phyloP scores from a whole-genome alignment of 164 flowering plant species.

The Aristolochia fimbriata region DNA sequence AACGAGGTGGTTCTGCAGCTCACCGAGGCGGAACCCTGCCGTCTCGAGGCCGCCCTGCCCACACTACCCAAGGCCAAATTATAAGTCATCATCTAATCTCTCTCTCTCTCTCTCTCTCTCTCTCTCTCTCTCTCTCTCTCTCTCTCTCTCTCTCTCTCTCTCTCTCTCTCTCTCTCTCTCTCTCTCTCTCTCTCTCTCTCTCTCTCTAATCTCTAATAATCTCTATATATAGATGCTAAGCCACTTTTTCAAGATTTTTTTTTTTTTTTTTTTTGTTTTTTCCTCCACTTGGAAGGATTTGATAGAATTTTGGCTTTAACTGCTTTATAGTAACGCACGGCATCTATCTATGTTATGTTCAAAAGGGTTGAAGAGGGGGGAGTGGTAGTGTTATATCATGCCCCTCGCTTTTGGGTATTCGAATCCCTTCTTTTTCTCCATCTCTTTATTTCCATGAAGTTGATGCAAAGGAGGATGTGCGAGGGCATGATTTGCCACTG shows the following conservation, averaged over 20 bases:
- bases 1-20: slow-evolving; percentile 79
- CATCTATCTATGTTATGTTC: slow-evolving; percentile 24
- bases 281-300: slow-evolving; percentile 19
- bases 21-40: slow-evolving; percentile 70
- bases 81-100: slow-evolving; percentile 18
- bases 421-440: slow-evolving; percentile 6
- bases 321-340: slow-evolving; percentile 41
- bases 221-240: no score
- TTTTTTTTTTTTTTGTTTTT: neutral
- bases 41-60: slow-evolving; percentile 38
- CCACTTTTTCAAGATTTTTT: neutral
- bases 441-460: slow-evolving; percentile 17
- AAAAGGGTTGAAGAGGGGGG: neutral
- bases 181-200: no score
- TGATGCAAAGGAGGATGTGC: slow-evolving; percentile 14
- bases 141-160: no score
- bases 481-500: slow-evolving; percentile 22
- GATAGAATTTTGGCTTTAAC: slow-evolving; percentile 19
- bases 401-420: slow-evolving; percentile 23
- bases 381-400: slow-evolving; percentile 9
- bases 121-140: no score
- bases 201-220: no score
- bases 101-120: no score
- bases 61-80: slow-evolving; percentile 37
- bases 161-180: no score